A percentile compares a stretch with the other conserved stretches of the same genome.
Conservation (phyloP, 495 filamentous ascomycete genomes). For the Talaromyces ruber region DNA sequence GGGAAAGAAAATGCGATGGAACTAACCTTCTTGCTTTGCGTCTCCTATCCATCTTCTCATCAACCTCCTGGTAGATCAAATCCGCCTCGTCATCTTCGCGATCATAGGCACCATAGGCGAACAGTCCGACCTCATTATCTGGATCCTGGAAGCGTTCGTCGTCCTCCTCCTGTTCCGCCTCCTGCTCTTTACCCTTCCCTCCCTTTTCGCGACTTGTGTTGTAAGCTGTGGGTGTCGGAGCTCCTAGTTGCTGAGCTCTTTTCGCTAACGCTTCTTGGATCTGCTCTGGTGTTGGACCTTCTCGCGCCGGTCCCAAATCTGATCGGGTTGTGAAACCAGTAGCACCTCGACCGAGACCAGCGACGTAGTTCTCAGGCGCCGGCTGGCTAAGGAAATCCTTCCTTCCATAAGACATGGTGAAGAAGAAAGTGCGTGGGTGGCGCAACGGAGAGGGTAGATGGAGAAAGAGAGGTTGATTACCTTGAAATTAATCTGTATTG, state of each 20-base stretch:
- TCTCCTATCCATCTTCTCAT: slow-evolving; percentile 91
- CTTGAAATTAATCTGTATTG: neutral
- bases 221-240: slow-evolving; percentile 71
- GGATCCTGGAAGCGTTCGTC: slow-evolving; percentile 89
- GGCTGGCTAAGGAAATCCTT: slow-evolving; percentile 88
- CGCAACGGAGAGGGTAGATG: neutral
- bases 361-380: slow-evolving; percentile 97
- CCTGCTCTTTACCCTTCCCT: slow-evolving; percentile 49
- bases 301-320: slow-evolving; percentile 90
- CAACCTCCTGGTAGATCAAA: slow-evolving; percentile 86
- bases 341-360: slow-evolving; percentile 92
- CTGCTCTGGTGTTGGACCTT: slow-evolving; percentile 95
- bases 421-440: neutral
- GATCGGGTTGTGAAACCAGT: slow-evolving; percentile 97
- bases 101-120: slow-evolving; percentile 89
- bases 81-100: slow-evolving; percentile 97
- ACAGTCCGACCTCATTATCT: slow-evolving; percentile 92
- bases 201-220: slow-evolving; percentile 66
- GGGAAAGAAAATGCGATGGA: slow-evolving; percentile 12
- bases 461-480: neutral
- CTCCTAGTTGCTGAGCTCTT: slow-evolving; percentile 75
- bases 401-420: slow-evolving; percentile 60
- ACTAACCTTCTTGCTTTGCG: slow-evolving; percentile 87
- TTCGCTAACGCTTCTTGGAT: slow-evolving; percentile 96
- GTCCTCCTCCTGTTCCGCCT: slow-evolving; percentile 62